A percentile compares a stretch with the other conserved stretches of the same genome.
phyloP scores from a whole-genome alignment of 1,284 basidiomycete genomes.

The Irpex sp. region DNA sequence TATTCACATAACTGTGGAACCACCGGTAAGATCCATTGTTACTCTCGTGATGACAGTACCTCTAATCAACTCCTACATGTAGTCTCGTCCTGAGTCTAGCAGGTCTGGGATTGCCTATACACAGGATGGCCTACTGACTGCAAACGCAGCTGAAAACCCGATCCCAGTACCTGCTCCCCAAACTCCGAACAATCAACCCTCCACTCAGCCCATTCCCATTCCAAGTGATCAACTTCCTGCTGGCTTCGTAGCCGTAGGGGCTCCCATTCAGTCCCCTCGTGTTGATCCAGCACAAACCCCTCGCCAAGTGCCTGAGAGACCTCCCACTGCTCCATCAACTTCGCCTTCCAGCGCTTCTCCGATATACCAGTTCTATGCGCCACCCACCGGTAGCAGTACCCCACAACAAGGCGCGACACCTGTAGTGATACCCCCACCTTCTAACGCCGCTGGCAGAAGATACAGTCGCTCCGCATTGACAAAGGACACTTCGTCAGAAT shows the following conservation, averaged over 20 bases:
- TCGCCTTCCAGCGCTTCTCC: conserved; percentile 1
- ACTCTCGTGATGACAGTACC: background rate
- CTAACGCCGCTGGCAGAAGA: conserved; percentile 1
- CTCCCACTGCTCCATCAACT: conserved; percentile 1
- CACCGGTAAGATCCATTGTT: conserved; percentile 19
- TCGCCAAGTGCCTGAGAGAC: conserved; percentile 1
- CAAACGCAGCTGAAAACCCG: conserved; percentile 19
- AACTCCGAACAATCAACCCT: background rate
- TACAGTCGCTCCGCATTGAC: conserved; percentile 12
- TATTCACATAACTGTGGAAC: conserved; percentile 19
- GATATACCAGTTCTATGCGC: conserved; percentile 9
- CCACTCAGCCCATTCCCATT: conserved; percentile 1
- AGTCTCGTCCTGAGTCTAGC: conserved; percentile 25
- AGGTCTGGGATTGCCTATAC: conserved; percentile 11
- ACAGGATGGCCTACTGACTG: conserved; percentile 18
- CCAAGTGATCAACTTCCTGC: conserved; percentile 22
- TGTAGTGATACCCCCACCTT: conserved; percentile 11
- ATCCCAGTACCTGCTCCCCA: conserved; percentile 9
- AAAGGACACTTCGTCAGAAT: conserved; percentile 6
- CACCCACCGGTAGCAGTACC: conserved; percentile 7
- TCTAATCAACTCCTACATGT: background rate
- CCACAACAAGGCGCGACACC: conserved; percentile 5
- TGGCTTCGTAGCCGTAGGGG: conserved; percentile 26
- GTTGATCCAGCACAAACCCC: conserved; percentile 1
- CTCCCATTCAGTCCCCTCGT: conserved; percentile 7